A percentile compares a stretch with the other conserved stretches of the same genome.
phyloP scores from a whole-genome alignment of 73 alveolate species.

The Paramecium sonneborni region DNA sequence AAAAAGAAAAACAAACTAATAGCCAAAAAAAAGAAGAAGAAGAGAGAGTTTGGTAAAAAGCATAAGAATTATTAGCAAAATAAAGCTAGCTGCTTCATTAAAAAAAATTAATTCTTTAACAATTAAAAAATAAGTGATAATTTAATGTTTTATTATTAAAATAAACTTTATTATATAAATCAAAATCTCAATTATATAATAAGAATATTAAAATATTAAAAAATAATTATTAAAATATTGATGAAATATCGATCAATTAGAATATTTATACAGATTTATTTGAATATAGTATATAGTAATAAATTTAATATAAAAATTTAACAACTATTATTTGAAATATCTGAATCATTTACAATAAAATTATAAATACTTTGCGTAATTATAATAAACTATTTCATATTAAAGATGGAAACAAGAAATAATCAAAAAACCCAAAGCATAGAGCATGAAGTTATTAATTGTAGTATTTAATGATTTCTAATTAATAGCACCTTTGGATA shows the following conservation, averaged over 20 bases:
- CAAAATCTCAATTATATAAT: not conserved
- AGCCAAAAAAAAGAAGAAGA: slow-evolving; percentile 14
- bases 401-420: not conserved
- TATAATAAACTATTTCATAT: not conserved
- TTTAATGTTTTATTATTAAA: not conserved
- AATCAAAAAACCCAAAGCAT: not conserved
- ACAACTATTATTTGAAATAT: not conserved
- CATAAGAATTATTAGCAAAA: not conserved
- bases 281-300: not conserved
- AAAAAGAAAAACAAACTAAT: not conserved
- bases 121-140: not conserved
- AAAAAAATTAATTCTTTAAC: not conserved
- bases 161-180: not conserved
- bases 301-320: not conserved
- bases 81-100: not conserved
- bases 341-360: not conserved
- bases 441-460: not conserved
- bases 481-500: not conserved
- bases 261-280: not conserved
- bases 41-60: slow-evolving; percentile 13
- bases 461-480: not conserved
- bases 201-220: not conserved
- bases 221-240: not conserved
- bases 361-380: not conserved
- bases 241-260: not conserved